Base-by-base conservation (phyloP, 2,329 filamentous ascomycete genomes). In the Lasiodiplodia sp. region DNA sequence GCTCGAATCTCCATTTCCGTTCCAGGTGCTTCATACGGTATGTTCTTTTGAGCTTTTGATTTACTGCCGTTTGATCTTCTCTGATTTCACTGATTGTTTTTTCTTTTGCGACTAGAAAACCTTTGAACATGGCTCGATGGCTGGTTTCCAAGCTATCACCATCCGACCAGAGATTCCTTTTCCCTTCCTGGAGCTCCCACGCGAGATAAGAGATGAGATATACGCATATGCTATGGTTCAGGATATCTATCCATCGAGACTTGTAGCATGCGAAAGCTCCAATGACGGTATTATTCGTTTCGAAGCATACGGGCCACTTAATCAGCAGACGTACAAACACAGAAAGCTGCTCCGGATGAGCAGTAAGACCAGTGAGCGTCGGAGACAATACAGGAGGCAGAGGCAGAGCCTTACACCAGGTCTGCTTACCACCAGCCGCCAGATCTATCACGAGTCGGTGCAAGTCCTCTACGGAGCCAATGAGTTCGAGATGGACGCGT, bases 211-310 rank as follows among this genome's bases (percentile, higher is more conserved):
- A 37, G 28, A 37, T 12, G 25, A 37, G 2, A 37, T 64, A 51
- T 52, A 64, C 44, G 44, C 44, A 23, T 34, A 37, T 25, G 60
- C 60, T 10, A 64, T 64, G 60, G 52, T 31, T 16, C 52, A 4
- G 4, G 49, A 8, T 0, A 23, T 21, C n/a, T n/a, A n/a, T n/a
- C n/a, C n/a, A n/a, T n/a, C n/a, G n/a, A n/a, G n/a, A n/a, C n/a
- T n/a, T n/a, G n/a, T n/a, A n/a, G n/a, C n/a, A n/a, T n/a, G n/a
- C n/a, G n/a, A n/a, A n/a, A n/a, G n/a, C n/a, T n/a, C n/a, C n/a
- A n/a, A n/a, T n/a, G n/a, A n/a, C n/a, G n/a, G n/a, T n/a, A n/a
- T n/a, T n/a, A n/a, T n/a, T n/a, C n/a, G n/a, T n/a, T n/a, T n/a
- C n/a, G n/a, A n/a, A n/a, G n/a, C n/a, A n/a, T n/a, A n/a, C n/a